Percentiles rank a stretch among this genome's conserved stretches.
Evolutionary conservation across 257 asterid genomes (phyloP).

Genomic region (Fraxinus quadrangulata): DNA sequence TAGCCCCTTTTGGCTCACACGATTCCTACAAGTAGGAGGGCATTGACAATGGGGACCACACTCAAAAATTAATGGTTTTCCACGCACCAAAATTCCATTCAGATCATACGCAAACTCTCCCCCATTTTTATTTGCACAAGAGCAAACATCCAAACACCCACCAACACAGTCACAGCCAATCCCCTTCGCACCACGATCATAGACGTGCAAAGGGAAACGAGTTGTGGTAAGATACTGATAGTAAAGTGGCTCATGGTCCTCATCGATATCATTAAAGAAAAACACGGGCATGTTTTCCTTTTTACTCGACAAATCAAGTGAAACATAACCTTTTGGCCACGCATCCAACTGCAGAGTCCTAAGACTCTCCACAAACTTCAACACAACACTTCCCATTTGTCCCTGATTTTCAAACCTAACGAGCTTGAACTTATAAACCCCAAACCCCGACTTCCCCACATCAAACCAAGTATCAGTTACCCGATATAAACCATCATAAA

Average conservation of each 20-base stretch:
- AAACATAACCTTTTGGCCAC: constrained; percentile 68
- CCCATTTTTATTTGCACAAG: constrained; percentile 72
- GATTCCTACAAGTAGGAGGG: constrained; percentile 69
- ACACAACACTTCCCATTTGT: constrained; percentile 66
- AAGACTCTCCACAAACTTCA: constrained; percentile 59
- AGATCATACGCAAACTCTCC: constrained; percentile 67
- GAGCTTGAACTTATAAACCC: constrained; percentile 71
- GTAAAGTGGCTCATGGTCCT: constrained; percentile 56
- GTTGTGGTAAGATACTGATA: constrained; percentile 53
- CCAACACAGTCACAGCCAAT: constrained; percentile 66
- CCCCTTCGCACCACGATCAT: constrained; percentile 28
- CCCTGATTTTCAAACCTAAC: constrained; percentile 63
- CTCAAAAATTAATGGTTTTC: constrained; percentile 77
- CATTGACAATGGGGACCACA: constrained; percentile 84
- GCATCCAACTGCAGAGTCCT: constrained; percentile 49
- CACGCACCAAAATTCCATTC: constrained; percentile 68
- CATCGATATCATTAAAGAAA: constrained; percentile 69
- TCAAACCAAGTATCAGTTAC: constrained; percentile 74
- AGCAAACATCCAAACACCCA: constrained; percentile 61
- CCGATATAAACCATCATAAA: constrained; percentile 77
- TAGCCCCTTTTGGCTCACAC: constrained; percentile 82
- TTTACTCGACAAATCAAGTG: constrained; percentile 63
- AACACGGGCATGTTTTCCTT: constrained; percentile 68
- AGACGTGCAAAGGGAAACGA: constrained; percentile 52
- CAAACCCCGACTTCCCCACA: constrained; percentile 79